These are phyloP conservation scores for Epichloe elymi DNA, from an alignment of 2,329 filamentous ascomycete genomes.

Conservation along the genomic window DNA sequence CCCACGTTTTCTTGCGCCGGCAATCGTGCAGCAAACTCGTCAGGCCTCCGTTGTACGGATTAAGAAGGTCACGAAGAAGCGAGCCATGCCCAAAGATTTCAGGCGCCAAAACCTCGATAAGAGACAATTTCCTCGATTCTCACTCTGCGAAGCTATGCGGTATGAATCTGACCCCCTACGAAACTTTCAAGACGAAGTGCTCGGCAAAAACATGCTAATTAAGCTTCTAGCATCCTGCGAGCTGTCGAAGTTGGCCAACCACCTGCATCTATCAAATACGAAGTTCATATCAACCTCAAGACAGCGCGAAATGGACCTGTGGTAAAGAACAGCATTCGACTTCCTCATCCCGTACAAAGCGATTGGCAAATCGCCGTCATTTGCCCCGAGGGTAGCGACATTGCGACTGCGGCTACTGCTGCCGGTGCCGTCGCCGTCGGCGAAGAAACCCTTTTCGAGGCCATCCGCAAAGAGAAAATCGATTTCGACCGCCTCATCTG, in stretches of 20 bases:
- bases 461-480: slow-evolving; percentile 59
- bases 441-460: slow-evolving; percentile 72
- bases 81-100: slow-evolving; percentile 49
- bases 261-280: slow-evolving; percentile 69
- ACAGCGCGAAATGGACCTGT: slow-evolving; percentile 77
- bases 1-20: slow-evolving; percentile 36
- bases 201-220: neutral
- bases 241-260: slow-evolving; percentile 81
- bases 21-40: slow-evolving; percentile 32
- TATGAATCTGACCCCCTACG: slow-evolving; percentile 19
- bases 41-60: slow-evolving; percentile 27
- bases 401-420: slow-evolving; percentile 58
- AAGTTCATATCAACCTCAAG: slow-evolving; percentile 69
- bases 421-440: slow-evolving; percentile 76
- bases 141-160: slow-evolving; percentile 89
- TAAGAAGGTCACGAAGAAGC: slow-evolving; percentile 44
- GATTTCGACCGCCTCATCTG: slow-evolving; percentile 85
- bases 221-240: slow-evolving; percentile 59
- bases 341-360: slow-evolving; percentile 82
- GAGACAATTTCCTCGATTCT: slow-evolving; percentile 52
- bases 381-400: slow-evolving; percentile 65
- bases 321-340: slow-evolving; percentile 72
- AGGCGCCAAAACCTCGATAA: slow-evolving; percentile 53
- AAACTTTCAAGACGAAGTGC: neutral
- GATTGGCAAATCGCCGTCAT: slow-evolving; percentile 85